phyloP scores from a whole-genome alignment of 768 basidiomycete species.

The Calocera viscosa region DNA sequence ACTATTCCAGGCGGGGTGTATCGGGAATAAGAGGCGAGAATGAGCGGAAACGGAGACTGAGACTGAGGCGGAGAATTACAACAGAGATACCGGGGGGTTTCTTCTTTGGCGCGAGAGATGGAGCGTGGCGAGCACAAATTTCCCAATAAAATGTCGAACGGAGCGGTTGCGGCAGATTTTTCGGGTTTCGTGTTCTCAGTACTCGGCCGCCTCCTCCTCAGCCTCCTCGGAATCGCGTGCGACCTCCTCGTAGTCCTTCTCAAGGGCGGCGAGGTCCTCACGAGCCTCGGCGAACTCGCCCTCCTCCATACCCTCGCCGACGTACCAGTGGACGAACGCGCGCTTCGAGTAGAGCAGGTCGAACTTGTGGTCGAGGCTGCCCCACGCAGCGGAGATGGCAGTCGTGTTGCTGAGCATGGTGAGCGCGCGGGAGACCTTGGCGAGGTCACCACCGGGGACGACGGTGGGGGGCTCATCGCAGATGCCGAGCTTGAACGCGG shows the following conservation, averaged over 20 bases:
- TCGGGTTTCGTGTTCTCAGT: too few species aligned
- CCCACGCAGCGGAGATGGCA: conserved; percentile 90
- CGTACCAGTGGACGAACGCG: conserved; percentile 88
- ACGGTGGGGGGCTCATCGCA: conserved; percentile 90
- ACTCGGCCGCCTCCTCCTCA: conserved; percentile 16
- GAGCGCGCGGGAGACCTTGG: conserved; percentile 82
- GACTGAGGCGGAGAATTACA: neutral
- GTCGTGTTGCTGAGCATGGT: conserved; percentile 98
- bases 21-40: neutral
- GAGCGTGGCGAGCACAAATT: neutral
- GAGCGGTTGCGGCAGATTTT: neutral
- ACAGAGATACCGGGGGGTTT: neutral
- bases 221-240: conserved; percentile 28
- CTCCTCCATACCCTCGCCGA: conserved; percentile 99
- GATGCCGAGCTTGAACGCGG: conserved; percentile 92
- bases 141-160: neutral
- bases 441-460: conserved; percentile 90
- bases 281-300: conserved; percentile 98
- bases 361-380: conserved; percentile 92
- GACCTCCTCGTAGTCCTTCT: conserved; percentile 90
- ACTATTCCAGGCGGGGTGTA: neutral
- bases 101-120: neutral
- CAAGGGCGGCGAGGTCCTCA: conserved; percentile 93
- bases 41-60: too few species aligned
- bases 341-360: conserved; percentile 96